Base-by-base conservation (phyloP, 2,329 filamentous ascomycete genomes). In the Pestalotiopsis sp. region DNA sequence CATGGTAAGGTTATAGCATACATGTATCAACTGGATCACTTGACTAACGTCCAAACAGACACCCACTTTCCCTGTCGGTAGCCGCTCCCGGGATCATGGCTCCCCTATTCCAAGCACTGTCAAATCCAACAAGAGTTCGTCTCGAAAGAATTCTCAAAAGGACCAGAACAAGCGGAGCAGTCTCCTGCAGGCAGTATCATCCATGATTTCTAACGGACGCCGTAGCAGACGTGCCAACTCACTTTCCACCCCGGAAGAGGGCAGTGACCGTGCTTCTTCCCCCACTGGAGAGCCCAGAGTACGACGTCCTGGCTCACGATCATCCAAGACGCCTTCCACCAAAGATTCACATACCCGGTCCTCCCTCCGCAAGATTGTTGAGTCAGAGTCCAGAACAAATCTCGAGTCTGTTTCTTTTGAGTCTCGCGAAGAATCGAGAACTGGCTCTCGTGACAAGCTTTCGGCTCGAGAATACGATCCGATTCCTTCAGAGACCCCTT, bases 161-260 rank as follows among this genome's bases (percentile, higher is more conserved):
- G 36, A 56, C 57, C 59, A 20, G 14, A 62, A 31, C 5, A 63
- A 67, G 57, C 63, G 69, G 17, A 27, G 59, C 20, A 68, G 66
- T 23, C 49, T 70, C 36, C 31, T 70, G 31, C 66, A 60, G 49
- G 27, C 62, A 2, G 41, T 70, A 9, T 39, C 67, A 25, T 59
- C 63, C 20, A 20, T 49, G 14, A 65, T 27, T 20, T 62, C 60
- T 20, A 45, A 56, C 17, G 27, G 45, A 12, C 39, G 61, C 17
- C 61, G 11, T 5, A 31, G 36, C 31, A 23, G 23, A 9, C 39
- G 60, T 20, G 23, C 52, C 25, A 20, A 17, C 5, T 69, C 69
- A 5, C 60, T 70, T 2, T 70, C 64, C 7, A 64, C 64, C 14
- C 62, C 69, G 4, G 69, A 70, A n/a, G 69, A 67, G 14, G 41